Conservation (phyloP, 805 yeast genomes). For the Ogataea minuta region DNA sequence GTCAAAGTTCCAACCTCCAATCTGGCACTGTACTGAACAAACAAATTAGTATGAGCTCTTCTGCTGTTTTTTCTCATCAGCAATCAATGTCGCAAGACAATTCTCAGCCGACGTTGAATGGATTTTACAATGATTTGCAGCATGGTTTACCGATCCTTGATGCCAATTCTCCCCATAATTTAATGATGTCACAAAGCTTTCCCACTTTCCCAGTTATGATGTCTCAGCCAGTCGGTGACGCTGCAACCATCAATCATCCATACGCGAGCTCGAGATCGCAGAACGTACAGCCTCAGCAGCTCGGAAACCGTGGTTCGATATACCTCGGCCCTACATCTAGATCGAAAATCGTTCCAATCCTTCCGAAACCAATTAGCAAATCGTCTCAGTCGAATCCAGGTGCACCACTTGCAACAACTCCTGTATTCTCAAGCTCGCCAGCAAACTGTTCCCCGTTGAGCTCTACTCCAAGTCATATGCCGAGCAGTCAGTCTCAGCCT, state of each 20-base stretch:
- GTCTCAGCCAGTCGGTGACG: neutral
- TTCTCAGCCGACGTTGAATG: neutral
- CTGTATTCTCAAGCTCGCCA: constrained; percentile 16
- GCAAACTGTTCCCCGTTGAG: constrained; percentile 18
- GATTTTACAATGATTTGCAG: constrained; percentile 7
- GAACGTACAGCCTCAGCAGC: neutral
- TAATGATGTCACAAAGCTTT: constrained; percentile 16
- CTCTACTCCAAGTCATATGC: constrained; percentile 9
- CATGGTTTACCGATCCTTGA: constrained; percentile 2
- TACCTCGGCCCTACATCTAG: constrained; percentile 6
- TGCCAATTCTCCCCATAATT: constrained; percentile 8
- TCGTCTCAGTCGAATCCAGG: constrained; percentile 16
- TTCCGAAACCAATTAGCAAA: constrained; percentile 31
- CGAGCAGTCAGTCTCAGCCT: constrained; percentile 22
- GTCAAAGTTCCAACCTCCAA: constrained; percentile 26
- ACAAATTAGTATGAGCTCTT: neutral
- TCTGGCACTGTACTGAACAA: constrained; percentile 5
- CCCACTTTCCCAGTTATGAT: constrained; percentile 6
- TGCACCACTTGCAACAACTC: constrained; percentile 26
- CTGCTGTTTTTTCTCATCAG: neutral
- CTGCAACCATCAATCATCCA: neutral
- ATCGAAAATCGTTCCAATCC: constrained; percentile 34
- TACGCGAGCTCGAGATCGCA: neutral
- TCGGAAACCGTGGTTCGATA: neutral
- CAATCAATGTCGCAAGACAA: neutral